A percentile compares a stretch with the other conserved stretches of the same genome.
Evolutionary conservation across 2,329 filamentous ascomycete genomes (phyloP).

Genomic region (Claviceps maximensis): DNA sequence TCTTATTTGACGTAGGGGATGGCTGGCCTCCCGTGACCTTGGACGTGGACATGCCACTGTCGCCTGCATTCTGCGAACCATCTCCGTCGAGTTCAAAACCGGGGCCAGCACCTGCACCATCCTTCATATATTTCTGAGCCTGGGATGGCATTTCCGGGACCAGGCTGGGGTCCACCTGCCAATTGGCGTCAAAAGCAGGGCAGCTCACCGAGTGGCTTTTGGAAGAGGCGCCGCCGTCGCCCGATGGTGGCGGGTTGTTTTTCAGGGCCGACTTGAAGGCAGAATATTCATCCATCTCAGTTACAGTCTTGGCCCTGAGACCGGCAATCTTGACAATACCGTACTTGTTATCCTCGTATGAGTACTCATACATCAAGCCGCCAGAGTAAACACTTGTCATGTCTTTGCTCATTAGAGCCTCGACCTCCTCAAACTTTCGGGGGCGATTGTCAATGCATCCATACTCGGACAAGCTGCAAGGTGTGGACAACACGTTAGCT

Average conservation of each 20-base stretch:
- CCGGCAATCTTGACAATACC: constrained; percentile 60
- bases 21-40: constrained; percentile 22
- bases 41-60: constrained; percentile 32
- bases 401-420: constrained; percentile 62
- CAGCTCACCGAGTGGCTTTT: constrained; percentile 34
- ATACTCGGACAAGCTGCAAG: constrained; percentile 65
- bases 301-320: constrained; percentile 41
- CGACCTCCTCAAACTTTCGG: constrained; percentile 70
- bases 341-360: constrained; percentile 63
- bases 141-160: constrained; percentile 38
- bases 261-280: constrained; percentile 36
- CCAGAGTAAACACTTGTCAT: constrained; percentile 92
- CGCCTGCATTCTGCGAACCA: constrained; percentile 40
- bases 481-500: background rate
- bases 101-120: constrained; percentile 39
- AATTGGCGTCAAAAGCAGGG: constrained; percentile 33
- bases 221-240: constrained; percentile 33
- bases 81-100: constrained; percentile 36
- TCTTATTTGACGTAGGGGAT: constrained; percentile 14
- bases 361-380: constrained; percentile 93
- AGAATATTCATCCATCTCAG: constrained; percentile 48
- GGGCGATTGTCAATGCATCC: constrained; percentile 68
- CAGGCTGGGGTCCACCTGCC: constrained; percentile 36
- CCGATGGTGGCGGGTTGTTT: constrained; percentile 34
- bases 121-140: constrained; percentile 39